phyloP scores from a whole-genome alignment of 257 asterid species.

The Solanum chaucha region DNA sequence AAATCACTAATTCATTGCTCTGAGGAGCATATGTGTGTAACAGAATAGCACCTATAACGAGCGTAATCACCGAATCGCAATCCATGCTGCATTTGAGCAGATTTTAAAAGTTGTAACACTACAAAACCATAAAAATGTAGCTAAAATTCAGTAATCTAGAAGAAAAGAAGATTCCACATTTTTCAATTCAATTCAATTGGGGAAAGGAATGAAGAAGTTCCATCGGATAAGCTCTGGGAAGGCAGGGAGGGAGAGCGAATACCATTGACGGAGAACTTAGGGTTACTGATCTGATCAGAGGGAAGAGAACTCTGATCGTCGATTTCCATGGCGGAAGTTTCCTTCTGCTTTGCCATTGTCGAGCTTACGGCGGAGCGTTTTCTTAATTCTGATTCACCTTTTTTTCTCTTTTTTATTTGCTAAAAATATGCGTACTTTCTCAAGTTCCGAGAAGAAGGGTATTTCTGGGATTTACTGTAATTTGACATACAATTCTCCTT shows the following conservation, averaged over 20 bases:
- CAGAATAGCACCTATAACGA: slow-evolving; percentile 60
- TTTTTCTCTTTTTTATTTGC: neutral
- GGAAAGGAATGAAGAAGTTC: neutral
- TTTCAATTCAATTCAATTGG: neutral
- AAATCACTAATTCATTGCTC: neutral
- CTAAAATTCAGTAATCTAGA: neutral
- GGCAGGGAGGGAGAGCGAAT: neutral
- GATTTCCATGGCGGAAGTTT: slow-evolving; percentile 55
- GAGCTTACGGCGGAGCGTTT: neutral
- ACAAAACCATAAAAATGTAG: slow-evolving; percentile 9
- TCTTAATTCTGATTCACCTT: neutral
- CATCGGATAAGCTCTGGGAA: neutral
- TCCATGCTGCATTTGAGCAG: slow-evolving; percentile 99
- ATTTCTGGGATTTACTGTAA: neutral
- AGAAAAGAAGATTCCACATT: neutral
- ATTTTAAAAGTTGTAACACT: slow-evolving; percentile 82
- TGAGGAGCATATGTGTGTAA: neutral
- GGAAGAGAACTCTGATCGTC: slow-evolving; percentile 40
- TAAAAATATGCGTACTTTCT: neutral
- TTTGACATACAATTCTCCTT: too few relatives aligned
- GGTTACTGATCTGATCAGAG: slow-evolving; percentile 45
- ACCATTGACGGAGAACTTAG: slow-evolving; percentile 82
- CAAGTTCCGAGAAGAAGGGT: too few relatives aligned
- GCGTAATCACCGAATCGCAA: slow-evolving; percentile 87
- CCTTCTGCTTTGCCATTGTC: slow-evolving; percentile 51